Evolutionary conservation across 1,139 yeast species (phyloP).

Genomic region (Hyphopichia burtonii): DNA sequence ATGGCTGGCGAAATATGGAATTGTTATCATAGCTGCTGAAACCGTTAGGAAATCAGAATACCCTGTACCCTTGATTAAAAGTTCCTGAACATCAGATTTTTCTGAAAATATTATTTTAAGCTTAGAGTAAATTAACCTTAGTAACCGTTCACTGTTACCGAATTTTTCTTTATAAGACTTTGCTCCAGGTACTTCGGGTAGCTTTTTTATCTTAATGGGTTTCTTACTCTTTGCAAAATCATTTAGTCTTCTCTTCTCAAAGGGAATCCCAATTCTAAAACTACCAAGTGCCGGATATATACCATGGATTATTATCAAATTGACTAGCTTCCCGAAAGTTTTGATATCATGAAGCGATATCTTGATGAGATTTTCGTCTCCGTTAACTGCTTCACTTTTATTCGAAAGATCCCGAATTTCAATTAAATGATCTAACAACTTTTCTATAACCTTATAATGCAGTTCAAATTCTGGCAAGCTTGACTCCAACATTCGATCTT

Average conservation of each 20-base stretch:
- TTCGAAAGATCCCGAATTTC: constrained; percentile 37
- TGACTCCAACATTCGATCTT: constrained; percentile 1
- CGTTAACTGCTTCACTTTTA: constrained; percentile 14
- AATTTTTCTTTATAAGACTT: constrained; percentile 2
- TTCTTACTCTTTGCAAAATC: constrained; percentile 33
- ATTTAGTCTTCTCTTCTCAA: constrained; percentile 56
- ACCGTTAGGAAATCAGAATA: constrained; percentile 65
- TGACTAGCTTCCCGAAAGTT: constrained; percentile 62
- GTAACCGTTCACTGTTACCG: constrained; percentile 20
- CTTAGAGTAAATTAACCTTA: constrained; percentile 33
- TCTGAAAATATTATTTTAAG: constrained; percentile 32
- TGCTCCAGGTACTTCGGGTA: constrained; percentile 9
- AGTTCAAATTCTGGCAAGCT: constrained; percentile 5
- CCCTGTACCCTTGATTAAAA: constrained; percentile 70
- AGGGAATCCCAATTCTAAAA: constrained; percentile 61
- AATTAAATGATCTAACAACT: constrained; percentile 29
- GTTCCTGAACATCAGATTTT: constrained; percentile 52
- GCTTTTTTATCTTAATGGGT: constrained; percentile 19
- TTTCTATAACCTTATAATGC: constrained; percentile 23
- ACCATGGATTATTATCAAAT: constrained; percentile 66
- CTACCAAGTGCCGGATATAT: constrained; percentile 61
- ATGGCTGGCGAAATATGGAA: constrained; percentile 28
- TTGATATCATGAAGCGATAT: constrained; percentile 85
- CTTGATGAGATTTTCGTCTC: constrained; percentile 49
- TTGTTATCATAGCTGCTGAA: constrained; percentile 49